Conservation (phyloP, 257 asterid species). For the Nicotiana tomentosiformis region DNA sequence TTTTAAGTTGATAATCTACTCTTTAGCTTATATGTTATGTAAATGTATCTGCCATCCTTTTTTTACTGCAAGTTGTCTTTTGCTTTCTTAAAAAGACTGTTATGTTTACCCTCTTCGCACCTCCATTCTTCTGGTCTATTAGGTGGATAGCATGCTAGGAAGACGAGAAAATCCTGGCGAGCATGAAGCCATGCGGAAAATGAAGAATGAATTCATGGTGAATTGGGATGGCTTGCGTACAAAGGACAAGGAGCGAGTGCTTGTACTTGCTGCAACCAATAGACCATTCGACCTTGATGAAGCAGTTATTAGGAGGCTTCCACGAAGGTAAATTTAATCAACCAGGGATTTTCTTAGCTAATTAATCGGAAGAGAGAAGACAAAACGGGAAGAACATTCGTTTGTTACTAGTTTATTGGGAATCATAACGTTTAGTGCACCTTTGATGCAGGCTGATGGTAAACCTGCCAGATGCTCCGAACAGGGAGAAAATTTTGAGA, state of each 20-base stretch:
- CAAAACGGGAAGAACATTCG: background rate
- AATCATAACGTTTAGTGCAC: background rate
- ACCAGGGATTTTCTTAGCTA: background rate
- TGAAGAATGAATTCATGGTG: constrained; percentile 94
- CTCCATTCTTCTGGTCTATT: constrained; percentile 5
- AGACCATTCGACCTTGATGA: constrained; percentile 97
- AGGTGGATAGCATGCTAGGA: constrained; percentile 98
- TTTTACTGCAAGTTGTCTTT: background rate
- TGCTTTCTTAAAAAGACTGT: background rate
- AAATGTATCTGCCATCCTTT: background rate
- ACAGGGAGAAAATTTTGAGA: constrained; percentile 61
- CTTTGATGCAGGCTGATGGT: constrained; percentile 73
- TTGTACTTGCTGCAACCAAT: constrained; percentile 92
- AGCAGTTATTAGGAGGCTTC: constrained; percentile 96
- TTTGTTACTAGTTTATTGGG: background rate
- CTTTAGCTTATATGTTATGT: background rate
- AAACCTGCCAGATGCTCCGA: constrained; percentile 76
- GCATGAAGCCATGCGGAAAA: constrained; percentile 98
- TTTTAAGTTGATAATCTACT: background rate
- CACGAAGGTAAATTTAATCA: constrained; percentile 46
- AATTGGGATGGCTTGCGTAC: constrained; percentile 96
- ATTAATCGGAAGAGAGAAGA: background rate
- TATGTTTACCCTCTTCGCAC: background rate
- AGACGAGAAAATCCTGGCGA: constrained; percentile 94
- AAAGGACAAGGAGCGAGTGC: constrained; percentile 89